A percentile compares a stretch with the other conserved stretches of the same genome.
These are phyloP conservation scores for Daldinia concentrica DNA, from an alignment of 495 filamentous ascomycete species.

Conservation along the genomic window DNA sequence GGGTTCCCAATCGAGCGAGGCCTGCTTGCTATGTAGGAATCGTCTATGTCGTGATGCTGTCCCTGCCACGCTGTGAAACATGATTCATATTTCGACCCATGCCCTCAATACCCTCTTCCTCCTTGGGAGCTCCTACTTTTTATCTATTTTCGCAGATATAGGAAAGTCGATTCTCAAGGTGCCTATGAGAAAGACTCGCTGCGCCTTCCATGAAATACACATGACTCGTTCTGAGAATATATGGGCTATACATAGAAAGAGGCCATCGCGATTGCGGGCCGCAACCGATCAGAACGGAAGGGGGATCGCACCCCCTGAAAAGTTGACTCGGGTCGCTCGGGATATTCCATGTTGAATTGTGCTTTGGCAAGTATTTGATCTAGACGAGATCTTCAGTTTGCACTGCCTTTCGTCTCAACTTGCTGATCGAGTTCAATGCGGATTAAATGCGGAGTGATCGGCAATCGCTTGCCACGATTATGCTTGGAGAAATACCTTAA, in stretches of 20 bases:
- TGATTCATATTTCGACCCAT: slow-evolving; percentile 4
- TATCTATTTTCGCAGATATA: neutral
- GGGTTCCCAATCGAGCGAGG: slow-evolving; percentile 13
- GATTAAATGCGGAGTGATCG: slow-evolving; percentile 13
- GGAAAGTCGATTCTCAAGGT: neutral
- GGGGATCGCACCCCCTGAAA: slow-evolving; percentile 2
- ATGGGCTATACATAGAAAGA: neutral
- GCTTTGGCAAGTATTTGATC: slow-evolving; percentile 1
- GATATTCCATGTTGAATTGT: slow-evolving; percentile 6
- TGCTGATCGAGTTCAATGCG: neutral
- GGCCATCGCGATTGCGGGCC: neutral
- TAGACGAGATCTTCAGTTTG: slow-evolving; percentile 24
- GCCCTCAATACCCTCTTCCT: neutral
- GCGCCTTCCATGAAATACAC: neutral
- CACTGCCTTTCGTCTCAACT: slow-evolving; percentile 5
- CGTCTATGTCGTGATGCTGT: slow-evolving; percentile 31
- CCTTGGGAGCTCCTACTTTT: neutral
- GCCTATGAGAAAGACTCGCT: neutral
- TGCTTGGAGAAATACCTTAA: neutral
- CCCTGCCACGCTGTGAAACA: slow-evolving; percentile 31
- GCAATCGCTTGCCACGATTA: slow-evolving; percentile 16
- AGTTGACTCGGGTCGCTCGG: slow-evolving; percentile 1
- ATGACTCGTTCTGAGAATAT: neutral
- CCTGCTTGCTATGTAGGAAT: slow-evolving; percentile 25
- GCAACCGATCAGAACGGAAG: neutral